phyloP scores from a whole-genome alignment of 2,329 filamentous ascomycete genomes.

The Penicillium sp. region DNA sequence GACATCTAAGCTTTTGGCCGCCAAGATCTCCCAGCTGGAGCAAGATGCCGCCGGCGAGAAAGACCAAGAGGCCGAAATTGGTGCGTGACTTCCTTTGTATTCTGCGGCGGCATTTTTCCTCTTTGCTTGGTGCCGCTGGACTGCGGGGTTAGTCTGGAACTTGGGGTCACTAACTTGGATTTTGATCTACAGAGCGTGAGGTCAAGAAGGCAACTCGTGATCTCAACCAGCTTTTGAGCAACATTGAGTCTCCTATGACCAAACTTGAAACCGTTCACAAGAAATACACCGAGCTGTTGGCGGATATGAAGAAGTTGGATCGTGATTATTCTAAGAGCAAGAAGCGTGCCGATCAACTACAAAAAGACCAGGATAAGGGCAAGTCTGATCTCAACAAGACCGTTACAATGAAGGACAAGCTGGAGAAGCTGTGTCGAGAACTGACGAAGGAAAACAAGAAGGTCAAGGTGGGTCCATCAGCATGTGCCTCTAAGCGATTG shows the following conservation, averaged over 20 bases:
- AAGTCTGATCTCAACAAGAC: slow-evolving; percentile 88
- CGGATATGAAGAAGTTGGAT: slow-evolving; percentile 93
- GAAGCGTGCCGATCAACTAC: slow-evolving; percentile 86
- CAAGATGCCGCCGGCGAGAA: slow-evolving; percentile 90
- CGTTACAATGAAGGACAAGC: slow-evolving; percentile 85
- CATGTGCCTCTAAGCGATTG: not conserved
- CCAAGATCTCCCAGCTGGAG: slow-evolving; percentile 93
- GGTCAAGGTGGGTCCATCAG: slow-evolving; percentile 67
- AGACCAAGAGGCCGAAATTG: slow-evolving; percentile 93
- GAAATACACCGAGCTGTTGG: slow-evolving; percentile 84
- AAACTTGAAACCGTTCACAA: slow-evolving; percentile 89
- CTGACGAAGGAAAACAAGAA: slow-evolving; percentile 97
- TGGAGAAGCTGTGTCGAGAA: slow-evolving; percentile 93
- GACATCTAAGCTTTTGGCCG: slow-evolving; percentile 84
- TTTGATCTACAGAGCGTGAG: slow-evolving; percentile 68
- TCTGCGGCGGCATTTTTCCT: not conserved
- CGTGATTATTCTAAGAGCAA: slow-evolving; percentile 94
- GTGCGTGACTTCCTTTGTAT: slow-evolving; percentile 51
- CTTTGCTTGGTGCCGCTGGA: slow-evolving; percentile 1
- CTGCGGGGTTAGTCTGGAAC: slow-evolving; percentile 12
- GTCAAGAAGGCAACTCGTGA: slow-evolving; percentile 93
- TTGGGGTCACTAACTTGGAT: slow-evolving; percentile 23
- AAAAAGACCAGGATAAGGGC: slow-evolving; percentile 93
- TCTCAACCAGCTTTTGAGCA: slow-evolving; percentile 75
- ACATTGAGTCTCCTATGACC: slow-evolving; percentile 86